phyloP scores from a whole-genome alignment of 495 filamentous ascomycete species.

The Aspergillus sclerotioniger region DNA sequence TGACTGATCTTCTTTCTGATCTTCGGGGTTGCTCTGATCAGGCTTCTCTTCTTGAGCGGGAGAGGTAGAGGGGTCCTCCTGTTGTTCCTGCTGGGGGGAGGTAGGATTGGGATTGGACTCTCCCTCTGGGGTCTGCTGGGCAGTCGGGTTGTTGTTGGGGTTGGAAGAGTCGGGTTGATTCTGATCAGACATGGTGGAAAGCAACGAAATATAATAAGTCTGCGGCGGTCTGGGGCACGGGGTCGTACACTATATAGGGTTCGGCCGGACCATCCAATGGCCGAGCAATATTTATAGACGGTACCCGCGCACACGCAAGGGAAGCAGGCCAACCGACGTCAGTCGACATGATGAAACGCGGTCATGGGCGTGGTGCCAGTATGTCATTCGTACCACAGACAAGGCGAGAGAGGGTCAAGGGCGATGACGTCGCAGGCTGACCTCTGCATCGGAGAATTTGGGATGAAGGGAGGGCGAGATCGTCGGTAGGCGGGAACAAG shows the following conservation, averaged over 20 bases:
- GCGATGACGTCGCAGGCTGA: background rate
- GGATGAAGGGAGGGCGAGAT: background rate
- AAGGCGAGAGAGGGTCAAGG: background rate
- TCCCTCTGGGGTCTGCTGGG: conserved; percentile 28
- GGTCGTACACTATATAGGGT: conserved; percentile 5
- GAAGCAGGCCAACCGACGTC: background rate
- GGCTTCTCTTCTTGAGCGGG: background rate
- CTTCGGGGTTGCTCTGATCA: background rate
- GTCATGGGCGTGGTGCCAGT: background rate
- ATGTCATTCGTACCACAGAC: conserved; percentile 9
- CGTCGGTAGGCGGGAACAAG: too few relatives aligned
- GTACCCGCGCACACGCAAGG: too few relatives aligned
- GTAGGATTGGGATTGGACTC: conserved; percentile 5
- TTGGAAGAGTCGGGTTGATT: conserved; percentile 25
- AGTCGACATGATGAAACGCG: too few relatives aligned
- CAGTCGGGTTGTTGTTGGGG: conserved; percentile 22
- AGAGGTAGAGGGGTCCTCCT: background rate
- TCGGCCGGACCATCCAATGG: background rate
- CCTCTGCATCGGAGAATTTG: background rate
- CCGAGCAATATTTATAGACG: background rate
- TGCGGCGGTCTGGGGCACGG: conserved; percentile 1
- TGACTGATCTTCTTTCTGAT: conserved; percentile 11
- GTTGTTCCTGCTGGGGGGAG: conserved; percentile 2
- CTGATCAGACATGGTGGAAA: conserved; percentile 41
- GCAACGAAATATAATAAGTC: conserved; percentile 18